A percentile compares a stretch with the other conserved stretches of the same genome.
Evolutionary conservation across 1,284 basidiomycete genomes (phyloP).

Genomic region (Moesziomyces antarcticus): DNA sequence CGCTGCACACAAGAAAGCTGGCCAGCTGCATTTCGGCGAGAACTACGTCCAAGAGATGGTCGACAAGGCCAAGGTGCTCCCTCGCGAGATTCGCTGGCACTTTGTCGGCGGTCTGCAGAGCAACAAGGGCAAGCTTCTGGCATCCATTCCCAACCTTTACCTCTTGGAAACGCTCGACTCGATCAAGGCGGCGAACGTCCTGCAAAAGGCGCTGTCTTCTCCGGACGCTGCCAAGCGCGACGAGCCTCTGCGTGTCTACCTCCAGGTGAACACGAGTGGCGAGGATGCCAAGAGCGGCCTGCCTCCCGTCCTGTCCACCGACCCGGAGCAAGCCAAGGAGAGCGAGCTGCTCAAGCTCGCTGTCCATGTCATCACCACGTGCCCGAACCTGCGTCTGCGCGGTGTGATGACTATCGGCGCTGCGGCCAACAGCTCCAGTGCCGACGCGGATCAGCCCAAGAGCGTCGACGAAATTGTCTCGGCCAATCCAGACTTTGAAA

Average conservation of each 20-base stretch:
- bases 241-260: constrained; percentile 78
- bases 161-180: constrained; percentile 91
- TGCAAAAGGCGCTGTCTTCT: constrained; percentile 80
- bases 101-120: constrained; percentile 95
- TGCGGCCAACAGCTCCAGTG: constrained; percentile 58
- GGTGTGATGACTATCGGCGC: constrained; percentile 98
- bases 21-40: constrained; percentile 93
- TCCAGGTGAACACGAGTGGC: constrained; percentile 94
- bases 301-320: constrained; percentile 71
- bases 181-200: constrained; percentile 80
- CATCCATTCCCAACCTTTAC: constrained; percentile 86
- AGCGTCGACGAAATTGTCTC: constrained; percentile 71
- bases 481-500: constrained; percentile 85
- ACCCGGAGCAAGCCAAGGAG: constrained; percentile 45
- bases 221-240: constrained; percentile 68
- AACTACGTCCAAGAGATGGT: constrained; percentile 96
- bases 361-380: constrained; percentile 77
- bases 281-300: constrained; percentile 91
- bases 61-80: constrained; percentile 73
- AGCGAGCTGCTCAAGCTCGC: constrained; percentile 75
- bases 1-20: constrained; percentile 70
- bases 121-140: constrained; percentile 92
- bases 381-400: constrained; percentile 79
- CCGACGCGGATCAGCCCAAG: constrained; percentile 74
- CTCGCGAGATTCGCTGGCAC: constrained; percentile 78